Conservation (phyloP, 768 basidiomycete species). For the Pluteus cervinus region DNA sequence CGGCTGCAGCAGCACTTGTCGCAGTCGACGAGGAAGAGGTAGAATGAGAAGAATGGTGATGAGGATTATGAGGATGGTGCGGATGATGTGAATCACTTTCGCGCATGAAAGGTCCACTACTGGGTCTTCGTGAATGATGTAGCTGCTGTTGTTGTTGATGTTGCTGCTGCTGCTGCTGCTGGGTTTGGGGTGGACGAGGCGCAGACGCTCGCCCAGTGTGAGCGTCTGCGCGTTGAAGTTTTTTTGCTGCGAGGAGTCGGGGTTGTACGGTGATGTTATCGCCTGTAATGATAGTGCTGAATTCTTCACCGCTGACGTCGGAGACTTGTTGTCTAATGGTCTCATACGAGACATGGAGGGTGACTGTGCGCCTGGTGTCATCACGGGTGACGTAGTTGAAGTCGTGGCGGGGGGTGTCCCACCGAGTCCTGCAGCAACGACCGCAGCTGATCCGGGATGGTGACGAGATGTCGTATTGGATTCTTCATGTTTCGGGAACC, state of each 20-base stretch:
- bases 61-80: constrained; percentile 7
- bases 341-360: constrained; percentile 10
- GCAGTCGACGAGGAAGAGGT: no score
- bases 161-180: no score
- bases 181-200: constrained; percentile 38
- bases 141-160: no score
- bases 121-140: constrained; percentile 37
- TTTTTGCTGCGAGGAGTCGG: constrained; percentile 48
- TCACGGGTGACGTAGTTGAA: neutral
- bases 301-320: constrained; percentile 15
- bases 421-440: neutral
- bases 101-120: constrained; percentile 26
- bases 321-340: constrained; percentile 15
- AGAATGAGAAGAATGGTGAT: constrained; percentile 1
- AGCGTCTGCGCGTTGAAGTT: constrained; percentile 77
- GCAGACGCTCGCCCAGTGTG: constrained; percentile 76
- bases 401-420: neutral
- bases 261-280: constrained; percentile 5
- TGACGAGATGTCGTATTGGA: constrained; percentile 7
- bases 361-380: no score
- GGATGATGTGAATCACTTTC: no score
- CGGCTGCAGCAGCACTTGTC: no score
- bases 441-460: constrained; percentile 1
- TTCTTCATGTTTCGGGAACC: neutral
- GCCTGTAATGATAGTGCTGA: constrained; percentile 20